Evolutionary conservation across 2,329 filamentous ascomycete species (phyloP).

Genomic region (Aureobasidium subglaciale): DNA sequence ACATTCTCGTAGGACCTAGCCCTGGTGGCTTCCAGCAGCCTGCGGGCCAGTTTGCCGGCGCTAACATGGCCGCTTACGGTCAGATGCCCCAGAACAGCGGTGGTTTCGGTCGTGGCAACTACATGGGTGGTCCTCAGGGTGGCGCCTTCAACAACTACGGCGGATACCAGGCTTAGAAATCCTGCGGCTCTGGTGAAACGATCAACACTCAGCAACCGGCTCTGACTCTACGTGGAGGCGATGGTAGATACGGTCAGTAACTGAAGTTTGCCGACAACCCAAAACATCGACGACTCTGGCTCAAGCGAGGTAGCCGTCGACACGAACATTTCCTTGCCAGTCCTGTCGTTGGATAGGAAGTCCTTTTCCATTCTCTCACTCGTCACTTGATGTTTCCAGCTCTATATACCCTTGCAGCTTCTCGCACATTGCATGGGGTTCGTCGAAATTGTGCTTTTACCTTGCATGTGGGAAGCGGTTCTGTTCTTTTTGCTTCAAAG

Average conservation of each 20-base stretch:
- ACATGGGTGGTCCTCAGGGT: conserved; percentile 45
- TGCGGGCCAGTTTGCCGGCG: conserved; percentile 57
- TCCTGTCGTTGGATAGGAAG: conserved; percentile 12
- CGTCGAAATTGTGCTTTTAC: conserved; percentile 13
- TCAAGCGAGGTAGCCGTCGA: conserved; percentile 10
- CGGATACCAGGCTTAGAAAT: conserved; percentile 49
- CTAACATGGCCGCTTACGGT: conserved; percentile 46
- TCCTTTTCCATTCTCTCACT: conserved; percentile 5
- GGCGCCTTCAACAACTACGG: conserved; percentile 38
- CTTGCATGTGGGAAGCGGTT: conserved; percentile 14
- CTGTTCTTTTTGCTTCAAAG: conserved; percentile 6
- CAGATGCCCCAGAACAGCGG: conserved; percentile 60
- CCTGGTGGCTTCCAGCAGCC: conserved; percentile 45
- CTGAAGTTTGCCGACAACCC: neutral
- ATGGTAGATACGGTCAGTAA: neutral
- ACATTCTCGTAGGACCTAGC: conserved; percentile 22
- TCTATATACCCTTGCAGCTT: conserved; percentile 11
- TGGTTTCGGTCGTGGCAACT: conserved; percentile 71
- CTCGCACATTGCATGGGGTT: conserved; percentile 12
- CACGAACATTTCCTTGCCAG: conserved; percentile 12
- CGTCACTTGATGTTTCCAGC: conserved; percentile 11
- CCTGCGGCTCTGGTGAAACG: neutral
- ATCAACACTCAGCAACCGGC: neutral
- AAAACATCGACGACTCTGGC: conserved; percentile 11
- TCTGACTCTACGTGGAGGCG: neutral